Percentiles rank a stretch among this genome's conserved stretches.
These are phyloP conservation scores for Podila minutissima DNA, from an alignment of 192 early-diverging fungal species.

Conservation along the genomic window DNA sequence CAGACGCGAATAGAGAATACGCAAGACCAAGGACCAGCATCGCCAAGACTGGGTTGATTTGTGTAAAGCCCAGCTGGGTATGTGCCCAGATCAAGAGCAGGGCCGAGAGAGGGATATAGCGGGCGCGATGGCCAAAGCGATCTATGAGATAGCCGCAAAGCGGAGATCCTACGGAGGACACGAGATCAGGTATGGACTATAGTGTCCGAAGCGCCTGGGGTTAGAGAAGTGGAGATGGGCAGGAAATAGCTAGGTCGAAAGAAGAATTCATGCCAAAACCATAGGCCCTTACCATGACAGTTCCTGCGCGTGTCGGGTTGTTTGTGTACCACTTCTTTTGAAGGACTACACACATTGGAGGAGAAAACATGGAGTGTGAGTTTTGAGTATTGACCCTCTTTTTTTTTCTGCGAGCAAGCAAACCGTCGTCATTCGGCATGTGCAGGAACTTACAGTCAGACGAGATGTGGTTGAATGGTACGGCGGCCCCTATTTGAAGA, in stretches of 20 bases:
- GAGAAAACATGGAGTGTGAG: too few relatives aligned
- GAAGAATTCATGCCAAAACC: too few relatives aligned
- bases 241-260: background rate
- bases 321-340: constrained; percentile 70
- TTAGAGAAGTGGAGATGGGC: background rate
- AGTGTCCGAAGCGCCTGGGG: background rate
- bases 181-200: constrained; percentile 71
- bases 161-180: constrained; percentile 69
- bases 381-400: too few relatives aligned
- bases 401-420: too few relatives aligned
- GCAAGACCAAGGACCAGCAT: constrained; percentile 66
- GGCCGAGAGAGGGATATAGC: constrained; percentile 56
- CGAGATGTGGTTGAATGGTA: constrained; percentile 73
- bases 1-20: constrained; percentile 66
- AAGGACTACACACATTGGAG: constrained; percentile 49
- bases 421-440: background rate
- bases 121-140: constrained; percentile 58
- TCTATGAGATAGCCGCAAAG: constrained; percentile 66
- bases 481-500: constrained; percentile 57
- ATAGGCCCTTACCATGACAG: constrained; percentile 49
- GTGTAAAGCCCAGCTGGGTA: constrained; percentile 57
- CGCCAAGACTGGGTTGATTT: constrained; percentile 49
- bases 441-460: constrained; percentile 61
- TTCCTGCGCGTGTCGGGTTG: constrained; percentile 63
- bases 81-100: constrained; percentile 60